Evolutionary conservation across 1,284 basidiomycete species (phyloP).

Genomic region (Austroboletus rostrupii): DNA sequence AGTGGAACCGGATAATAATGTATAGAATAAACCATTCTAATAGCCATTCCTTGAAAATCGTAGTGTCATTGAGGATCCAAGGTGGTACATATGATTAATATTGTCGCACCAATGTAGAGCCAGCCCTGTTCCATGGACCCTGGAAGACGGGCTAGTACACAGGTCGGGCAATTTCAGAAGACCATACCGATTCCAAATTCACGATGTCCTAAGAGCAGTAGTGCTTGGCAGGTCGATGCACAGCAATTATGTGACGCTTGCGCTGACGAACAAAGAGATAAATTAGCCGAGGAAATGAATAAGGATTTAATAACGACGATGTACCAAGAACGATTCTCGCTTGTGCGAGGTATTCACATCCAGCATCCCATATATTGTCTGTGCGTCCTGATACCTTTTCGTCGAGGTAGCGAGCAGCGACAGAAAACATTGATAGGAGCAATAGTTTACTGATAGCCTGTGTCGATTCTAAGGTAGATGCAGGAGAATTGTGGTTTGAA

Average conservation of each 20-base stretch:
- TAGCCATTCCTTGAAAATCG: slow-evolving; percentile 56
- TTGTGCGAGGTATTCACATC: slow-evolving; percentile 60
- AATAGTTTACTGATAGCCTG: slow-evolving; percentile 68
- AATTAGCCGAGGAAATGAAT: slow-evolving; percentile 6
- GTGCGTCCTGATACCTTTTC: slow-evolving; percentile 42
- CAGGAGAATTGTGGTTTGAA: slow-evolving; percentile 12
- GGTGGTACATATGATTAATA: slow-evolving; percentile 4
- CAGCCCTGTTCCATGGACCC: slow-evolving; percentile 78
- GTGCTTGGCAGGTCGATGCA: slow-evolving; percentile 67
- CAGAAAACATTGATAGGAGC: slow-evolving; percentile 74
- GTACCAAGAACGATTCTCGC: slow-evolving; percentile 69
- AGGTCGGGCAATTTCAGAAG: not conserved
- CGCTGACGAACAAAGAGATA: slow-evolving; percentile 37
- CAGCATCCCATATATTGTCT: slow-evolving; percentile 70
- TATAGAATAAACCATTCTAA: slow-evolving; percentile 57
- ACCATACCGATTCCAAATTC: slow-evolving; percentile 73
- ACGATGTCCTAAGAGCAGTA: slow-evolving; percentile 76
- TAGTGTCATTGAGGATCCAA: not conserved
- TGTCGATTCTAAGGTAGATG: slow-evolving; percentile 44
- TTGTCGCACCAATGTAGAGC: slow-evolving; percentile 65
- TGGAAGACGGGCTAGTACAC: slow-evolving; percentile 20
- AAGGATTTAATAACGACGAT: slow-evolving; percentile 13
- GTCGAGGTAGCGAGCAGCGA: slow-evolving; percentile 68
- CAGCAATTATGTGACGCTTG: slow-evolving; percentile 62
- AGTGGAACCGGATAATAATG: not conserved